Evolutionary conservation across 73 alveolate species (phyloP).

Genomic region (Blepharisma stoltei): DNA sequence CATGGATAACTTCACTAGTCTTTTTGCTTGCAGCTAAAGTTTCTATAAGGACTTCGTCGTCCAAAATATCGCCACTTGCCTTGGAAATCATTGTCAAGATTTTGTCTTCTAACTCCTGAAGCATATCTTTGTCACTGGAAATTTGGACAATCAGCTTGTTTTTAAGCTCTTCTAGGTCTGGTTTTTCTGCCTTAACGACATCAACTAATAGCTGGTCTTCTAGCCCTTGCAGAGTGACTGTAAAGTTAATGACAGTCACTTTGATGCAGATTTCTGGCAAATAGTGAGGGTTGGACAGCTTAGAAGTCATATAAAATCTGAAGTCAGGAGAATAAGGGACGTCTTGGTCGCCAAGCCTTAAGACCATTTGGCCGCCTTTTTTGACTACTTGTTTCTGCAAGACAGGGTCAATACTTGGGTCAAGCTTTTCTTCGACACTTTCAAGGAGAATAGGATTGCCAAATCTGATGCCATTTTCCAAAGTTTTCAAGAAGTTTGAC

Average conservation of each 20-base stretch:
- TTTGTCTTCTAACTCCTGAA: slow-evolving; percentile 77
- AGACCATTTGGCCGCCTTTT: slow-evolving; percentile 87
- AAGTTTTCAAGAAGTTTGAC: slow-evolving; percentile 92
- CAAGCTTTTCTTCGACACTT: slow-evolving; percentile 98
- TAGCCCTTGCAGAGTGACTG: slow-evolving; percentile 99
- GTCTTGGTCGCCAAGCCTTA: slow-evolving; percentile 96
- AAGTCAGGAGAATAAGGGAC: slow-evolving; percentile 96
- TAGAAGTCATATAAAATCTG: slow-evolving; percentile 97
- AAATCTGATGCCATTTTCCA: slow-evolving; percentile 95
- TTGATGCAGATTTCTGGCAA: slow-evolving; percentile 99
- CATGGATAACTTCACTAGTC: slow-evolving; percentile 87
- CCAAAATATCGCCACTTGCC: slow-evolving; percentile 96
- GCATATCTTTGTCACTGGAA: slow-evolving; percentile 92
- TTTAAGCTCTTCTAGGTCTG: slow-evolving; percentile 96
- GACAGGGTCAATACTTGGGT: slow-evolving; percentile 99
- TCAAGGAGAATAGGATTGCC: slow-evolving; percentile 98
- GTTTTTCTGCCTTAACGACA: slow-evolving; percentile 97
- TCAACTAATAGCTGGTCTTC: slow-evolving; percentile 99
- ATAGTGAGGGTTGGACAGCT: slow-evolving; percentile 99
- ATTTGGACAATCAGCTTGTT: slow-evolving; percentile 92
- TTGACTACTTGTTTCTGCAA: slow-evolving; percentile 91
- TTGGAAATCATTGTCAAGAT: slow-evolving; percentile 90
- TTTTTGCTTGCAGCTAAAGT: slow-evolving; percentile 94
- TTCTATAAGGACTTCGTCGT: slow-evolving; percentile 96
- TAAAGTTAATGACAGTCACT: slow-evolving; percentile 98